Conservation (phyloP, 352 stramenopile genomes). For the Phytophthora chlamydospora region DNA sequence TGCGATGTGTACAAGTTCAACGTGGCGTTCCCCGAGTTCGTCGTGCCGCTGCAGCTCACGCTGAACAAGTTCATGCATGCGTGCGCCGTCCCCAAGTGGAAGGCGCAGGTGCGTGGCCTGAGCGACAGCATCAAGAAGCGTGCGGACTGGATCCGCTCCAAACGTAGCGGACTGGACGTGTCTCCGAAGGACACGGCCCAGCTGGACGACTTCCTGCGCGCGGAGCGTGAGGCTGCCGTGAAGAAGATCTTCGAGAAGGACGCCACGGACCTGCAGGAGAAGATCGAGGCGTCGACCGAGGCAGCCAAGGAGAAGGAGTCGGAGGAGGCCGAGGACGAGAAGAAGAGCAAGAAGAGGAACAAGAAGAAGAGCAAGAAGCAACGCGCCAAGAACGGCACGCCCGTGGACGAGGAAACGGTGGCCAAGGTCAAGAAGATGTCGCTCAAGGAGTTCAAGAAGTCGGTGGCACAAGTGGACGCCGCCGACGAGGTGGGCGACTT, state of each 20-base stretch:
- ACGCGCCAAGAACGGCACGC: slow-evolving; percentile 38
- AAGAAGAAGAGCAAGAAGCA: slow-evolving; percentile 49
- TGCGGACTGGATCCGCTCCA: slow-evolving; percentile 85
- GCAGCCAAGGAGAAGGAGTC: slow-evolving; percentile 49
- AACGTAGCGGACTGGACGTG: slow-evolving; percentile 91
- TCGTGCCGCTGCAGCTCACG: slow-evolving; percentile 85
- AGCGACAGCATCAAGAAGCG: slow-evolving; percentile 76
- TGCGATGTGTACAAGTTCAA: slow-evolving; percentile 96
- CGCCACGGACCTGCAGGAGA: slow-evolving; percentile 68
- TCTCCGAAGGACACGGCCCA: slow-evolving; percentile 84
- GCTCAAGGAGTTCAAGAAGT: slow-evolving; percentile 83
- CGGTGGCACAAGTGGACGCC: slow-evolving; percentile 71
- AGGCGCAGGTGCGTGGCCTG: slow-evolving; percentile 65
- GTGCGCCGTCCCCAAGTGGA: slow-evolving; percentile 82
- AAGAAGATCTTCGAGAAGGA: slow-evolving; percentile 87
- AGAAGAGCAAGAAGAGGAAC: slow-evolving; percentile 52
- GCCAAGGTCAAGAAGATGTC: slow-evolving; percentile 83
- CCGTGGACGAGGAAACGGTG: slow-evolving; percentile 69
- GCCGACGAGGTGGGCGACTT: slow-evolving; percentile 83
- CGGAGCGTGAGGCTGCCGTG: slow-evolving; percentile 81
- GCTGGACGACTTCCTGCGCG: slow-evolving; percentile 87
- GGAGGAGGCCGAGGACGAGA: slow-evolving; percentile 29
- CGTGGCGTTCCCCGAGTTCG: slow-evolving; percentile 95
- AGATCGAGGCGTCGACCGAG: slow-evolving; percentile 62
- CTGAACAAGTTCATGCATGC: slow-evolving; percentile 91